Evolutionary conservation across 805 yeast genomes (phyloP), one percentile per base, ranked within the genome.

Genomic region (Ogataea paraovalis): DNA sequence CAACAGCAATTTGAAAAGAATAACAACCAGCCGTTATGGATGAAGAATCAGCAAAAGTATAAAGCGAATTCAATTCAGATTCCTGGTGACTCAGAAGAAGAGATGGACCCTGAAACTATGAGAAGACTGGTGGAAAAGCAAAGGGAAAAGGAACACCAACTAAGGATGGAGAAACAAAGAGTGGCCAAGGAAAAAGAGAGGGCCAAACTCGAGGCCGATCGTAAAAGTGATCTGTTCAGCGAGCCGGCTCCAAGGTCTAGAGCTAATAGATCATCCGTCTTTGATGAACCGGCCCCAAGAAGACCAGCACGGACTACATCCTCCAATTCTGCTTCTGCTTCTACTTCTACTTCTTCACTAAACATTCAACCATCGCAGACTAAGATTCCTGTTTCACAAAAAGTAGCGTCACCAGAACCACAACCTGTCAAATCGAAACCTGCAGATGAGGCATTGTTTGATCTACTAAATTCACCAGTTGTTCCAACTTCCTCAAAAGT

Each of bases 1-100:
- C 64, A 61, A 32, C 65, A 64, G 39, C 64, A 52, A 36, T 44
- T 61, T 47, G 56, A 60, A 39, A 59, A 60, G 12, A 59, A 59
- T 39, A 62, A 64, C 37, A 63, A 65, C 42, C 60, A 69, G 53
- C 96, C 96, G 0, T 79, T 83, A 1, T 87, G 96, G 96, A 83
- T 87, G 90, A 74, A 69, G 47, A 75, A 79, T 50, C 83, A 78
- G 55, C 70, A 66, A 13, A 68, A 58, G 54, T 74, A 82, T 54
- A 76, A 72, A 47, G 67, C 68, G 16, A 71, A 73, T 3, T 71
- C 69, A 9, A 59, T 57, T 37, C 45, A 27, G 28, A 33, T 60
- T 8, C 67, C 64, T 12, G 66, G 57, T 36, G 72, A 76, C 27
- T 80, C 74, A 44, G 70, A 73, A 13, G 79, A 73, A 14, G 75